A percentile compares a stretch with the other conserved stretches of the same genome.
phyloP scores from a whole-genome alignment of 331 rosid genomes.

The Quercus tomentella region DNA sequence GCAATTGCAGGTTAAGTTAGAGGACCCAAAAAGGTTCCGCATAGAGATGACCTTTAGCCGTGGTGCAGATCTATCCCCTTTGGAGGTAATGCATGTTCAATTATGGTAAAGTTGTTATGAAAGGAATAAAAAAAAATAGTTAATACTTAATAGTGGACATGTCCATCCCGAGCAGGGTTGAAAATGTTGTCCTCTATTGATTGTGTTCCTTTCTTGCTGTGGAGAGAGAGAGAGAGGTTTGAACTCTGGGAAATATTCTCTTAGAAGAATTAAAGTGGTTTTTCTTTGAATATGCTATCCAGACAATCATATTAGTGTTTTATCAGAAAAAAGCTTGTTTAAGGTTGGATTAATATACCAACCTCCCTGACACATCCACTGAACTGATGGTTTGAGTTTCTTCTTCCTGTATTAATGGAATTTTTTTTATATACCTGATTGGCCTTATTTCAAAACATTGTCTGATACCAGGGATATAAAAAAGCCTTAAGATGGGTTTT shows the following conservation, averaged over 20 bases:
- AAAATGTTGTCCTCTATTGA: neutral
- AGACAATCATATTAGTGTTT: neutral
- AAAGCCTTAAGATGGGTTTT: neutral
- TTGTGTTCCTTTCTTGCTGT: no score
- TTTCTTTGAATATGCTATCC: neutral
- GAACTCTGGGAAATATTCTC: neutral
- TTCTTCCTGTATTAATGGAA: neutral
- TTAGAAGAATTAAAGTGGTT: neutral
- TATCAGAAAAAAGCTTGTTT: neutral
- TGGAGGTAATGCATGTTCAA: slow-evolving; percentile 61
- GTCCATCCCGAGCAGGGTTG: neutral
- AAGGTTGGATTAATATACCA: neutral
- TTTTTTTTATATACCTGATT: neutral
- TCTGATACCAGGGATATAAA: neutral
- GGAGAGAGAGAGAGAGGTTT: no score
- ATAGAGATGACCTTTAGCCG: slow-evolving; percentile 91
- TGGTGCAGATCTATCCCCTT: slow-evolving; percentile 93
- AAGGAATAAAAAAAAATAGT: neutral
- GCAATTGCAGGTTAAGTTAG: slow-evolving; percentile 71
- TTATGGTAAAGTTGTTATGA: slow-evolving; percentile 2
- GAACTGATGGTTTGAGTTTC: neutral
- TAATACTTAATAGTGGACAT: neutral
- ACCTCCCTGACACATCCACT: neutral
- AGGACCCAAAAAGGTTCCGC: slow-evolving; percentile 86
- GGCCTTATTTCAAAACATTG: neutral